Evolutionary conservation across 129 eudicot genomes (phyloP).

Genomic region (Saussurea involucrata): DNA sequence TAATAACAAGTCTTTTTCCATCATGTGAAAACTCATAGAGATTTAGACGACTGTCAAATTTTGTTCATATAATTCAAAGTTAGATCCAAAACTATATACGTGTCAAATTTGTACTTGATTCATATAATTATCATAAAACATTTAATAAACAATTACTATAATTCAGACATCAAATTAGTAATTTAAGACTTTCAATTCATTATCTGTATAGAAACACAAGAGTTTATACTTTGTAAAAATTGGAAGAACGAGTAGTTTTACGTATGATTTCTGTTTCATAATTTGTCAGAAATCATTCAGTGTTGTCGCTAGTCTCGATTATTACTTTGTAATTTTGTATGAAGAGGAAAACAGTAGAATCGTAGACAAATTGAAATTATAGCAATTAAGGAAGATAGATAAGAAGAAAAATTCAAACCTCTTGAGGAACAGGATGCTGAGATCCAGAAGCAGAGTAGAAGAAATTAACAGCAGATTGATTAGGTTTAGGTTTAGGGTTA

Average conservation of each 20-base stretch:
- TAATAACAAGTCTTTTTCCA: neutral
- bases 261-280: neutral
- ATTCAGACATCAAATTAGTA: neutral
- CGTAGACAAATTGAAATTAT: neutral
- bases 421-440: conserved; percentile 47
- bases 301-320: neutral
- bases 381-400: neutral
- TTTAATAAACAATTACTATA: no score
- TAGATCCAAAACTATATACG: neutral
- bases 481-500: neutral
- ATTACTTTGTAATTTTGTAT: neutral
- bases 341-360: neutral
- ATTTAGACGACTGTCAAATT: neutral
- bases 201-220: no score
- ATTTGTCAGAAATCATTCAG: neutral
- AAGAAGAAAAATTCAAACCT: conserved; percentile 32
- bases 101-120: no score
- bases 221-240: neutral
- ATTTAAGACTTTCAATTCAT: no score
- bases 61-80: neutral
- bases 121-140: no score
- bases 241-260: neutral
- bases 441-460: conserved; percentile 48
- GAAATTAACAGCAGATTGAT: conserved; percentile 14
- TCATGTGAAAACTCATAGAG: neutral